Evolutionary conservation across 2,329 filamentous ascomycete genomes (phyloP), one percentile per base, ranked within the genome.

Genomic region (Aaosphaeria arxii): DNA sequence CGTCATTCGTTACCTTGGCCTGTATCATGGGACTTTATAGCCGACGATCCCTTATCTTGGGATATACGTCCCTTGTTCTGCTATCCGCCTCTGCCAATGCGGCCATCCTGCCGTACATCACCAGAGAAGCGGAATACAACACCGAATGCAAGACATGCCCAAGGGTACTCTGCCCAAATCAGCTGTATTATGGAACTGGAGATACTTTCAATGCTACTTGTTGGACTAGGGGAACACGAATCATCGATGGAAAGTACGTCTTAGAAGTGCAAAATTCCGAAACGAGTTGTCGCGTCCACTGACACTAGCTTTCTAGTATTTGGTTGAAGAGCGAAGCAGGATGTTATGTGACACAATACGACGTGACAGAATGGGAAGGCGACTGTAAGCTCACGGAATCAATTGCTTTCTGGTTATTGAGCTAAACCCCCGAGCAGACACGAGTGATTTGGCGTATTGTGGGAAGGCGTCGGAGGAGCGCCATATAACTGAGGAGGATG

Each of bases 91-190:
- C 39, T 4, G 38, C 13, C 28, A 4, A 35, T 11, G 45, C 51
- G 2, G 48, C 35, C 6, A 29, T 51, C 24, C 50, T 52, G 39
- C 44, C 57, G 2, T 60, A 55, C 44, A 62, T 65, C 40, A 51
- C 40, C 30, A 59, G 52, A 3, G 31, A 40, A 9, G 56, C 57
- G 7, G 63, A 66, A 24, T 56, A 54, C 44, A 53, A 53, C 33
- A 65, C 63, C 1, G 63, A 66, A 48, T 66, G 63, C 47, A 66
- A 66, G 40, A 63, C 62, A 4, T 64, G 62, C 42, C 62, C 63
- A 28, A 54, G 54, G n/a, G 58, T 58, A 9, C 49, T 66, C 1
- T 64, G 63, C 42, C 47, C 63, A 3, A 64, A 66, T 32, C 48
- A 57, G 13, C 41, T 59, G 1, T 46, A 43, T 11, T 64, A 64